Conservation (phyloP, 352 stramenopile genomes). For the Phytopythium mirpurense region DNA sequence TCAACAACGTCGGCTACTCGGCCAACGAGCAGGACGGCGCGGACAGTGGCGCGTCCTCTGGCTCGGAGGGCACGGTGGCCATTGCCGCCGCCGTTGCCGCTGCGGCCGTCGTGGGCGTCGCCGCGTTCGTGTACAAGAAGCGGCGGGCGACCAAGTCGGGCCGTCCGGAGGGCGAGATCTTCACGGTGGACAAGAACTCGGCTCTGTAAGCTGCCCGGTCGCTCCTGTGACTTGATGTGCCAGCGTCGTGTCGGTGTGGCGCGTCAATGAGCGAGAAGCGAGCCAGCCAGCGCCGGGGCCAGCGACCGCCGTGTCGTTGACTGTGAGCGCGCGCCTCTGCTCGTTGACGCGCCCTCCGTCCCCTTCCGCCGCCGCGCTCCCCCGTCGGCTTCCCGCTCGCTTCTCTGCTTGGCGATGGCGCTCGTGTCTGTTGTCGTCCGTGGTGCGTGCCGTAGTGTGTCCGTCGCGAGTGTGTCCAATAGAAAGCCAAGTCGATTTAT, state of each 20-base stretch:
- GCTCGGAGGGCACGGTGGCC: slow-evolving; percentile 10
- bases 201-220: slow-evolving; percentile 40
- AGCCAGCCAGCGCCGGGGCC: neutral
- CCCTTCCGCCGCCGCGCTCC: no score
- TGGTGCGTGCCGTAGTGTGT: slow-evolving; percentile 2
- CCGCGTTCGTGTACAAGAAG: slow-evolving; percentile 60
- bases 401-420: slow-evolving; percentile 20
- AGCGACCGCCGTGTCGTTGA: neutral
- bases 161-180: slow-evolving; percentile 53
- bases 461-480: slow-evolving; percentile 6
- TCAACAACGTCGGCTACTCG: slow-evolving; percentile 4
- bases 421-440: slow-evolving; percentile 6
- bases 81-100: slow-evolving; percentile 26
- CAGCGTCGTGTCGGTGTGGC: slow-evolving; percentile 8
- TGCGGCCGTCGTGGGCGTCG: slow-evolving; percentile 39
- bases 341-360: neutral
- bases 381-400: neutral
- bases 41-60: neutral
- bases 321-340: neutral
- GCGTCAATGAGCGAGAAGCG: slow-evolving; percentile 2
- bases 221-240: slow-evolving; percentile 12
- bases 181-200: slow-evolving; percentile 76
- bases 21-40: slow-evolving; percentile 10
- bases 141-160: slow-evolving; percentile 48
- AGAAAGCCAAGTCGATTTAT: slow-evolving; percentile 8